Evolutionary conservation across 1,139 yeast species (phyloP), one percentile per base, ranked within the genome.

Genomic region (Meyerozyma guilliermondii): DNA sequence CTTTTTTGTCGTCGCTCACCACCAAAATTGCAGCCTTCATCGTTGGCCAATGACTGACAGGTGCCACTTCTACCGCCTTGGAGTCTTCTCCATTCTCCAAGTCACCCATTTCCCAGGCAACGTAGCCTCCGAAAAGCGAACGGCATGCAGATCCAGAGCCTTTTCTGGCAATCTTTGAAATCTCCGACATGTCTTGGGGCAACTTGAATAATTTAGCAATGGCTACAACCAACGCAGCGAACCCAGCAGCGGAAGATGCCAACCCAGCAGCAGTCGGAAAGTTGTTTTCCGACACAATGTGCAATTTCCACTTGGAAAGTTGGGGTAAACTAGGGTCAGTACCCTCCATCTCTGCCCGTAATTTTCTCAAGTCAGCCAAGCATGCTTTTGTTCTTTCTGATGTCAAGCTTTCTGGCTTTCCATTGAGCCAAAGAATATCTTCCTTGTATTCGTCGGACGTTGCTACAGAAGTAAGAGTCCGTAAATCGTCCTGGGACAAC

Each of bases 241-340:
- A 91, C 0, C 99, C 99, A 9, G 98, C 97, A 9, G 98, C 98
- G 7, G 96, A 86, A 1, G 97, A 88, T 0, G 98, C 98, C 52
- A 92, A 77, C 3, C 98, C 98, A 13, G 98, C 98, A 33, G 98
- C 98, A 22, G 98, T 92, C 41, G 99, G 99, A 75, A 92, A 92
- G 67, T 94, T 94, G 71, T 92, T 92, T 61, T 88, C 96, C 17
- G 95, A 83, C 5, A 87, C 95, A 53, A 92, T 86, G 57, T 84
- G 91, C 46, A 92, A 71, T 44, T 77, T 74, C 76, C 76, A 81
- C 24, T 70, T 55, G 35, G 95, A 77, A 51, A 92, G 66, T 52
- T 76, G 76, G 18, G 88, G 84, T 48, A 83, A 65, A 1, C 66
- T 48, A 0, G 71, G 40, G 55, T 85, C 79, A 7, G 59, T 42